These are phyloP conservation scores for Fusarium chlamydosporum DNA, from an alignment of 2,329 filamentous ascomycete genomes.

Conservation along the genomic window DNA sequence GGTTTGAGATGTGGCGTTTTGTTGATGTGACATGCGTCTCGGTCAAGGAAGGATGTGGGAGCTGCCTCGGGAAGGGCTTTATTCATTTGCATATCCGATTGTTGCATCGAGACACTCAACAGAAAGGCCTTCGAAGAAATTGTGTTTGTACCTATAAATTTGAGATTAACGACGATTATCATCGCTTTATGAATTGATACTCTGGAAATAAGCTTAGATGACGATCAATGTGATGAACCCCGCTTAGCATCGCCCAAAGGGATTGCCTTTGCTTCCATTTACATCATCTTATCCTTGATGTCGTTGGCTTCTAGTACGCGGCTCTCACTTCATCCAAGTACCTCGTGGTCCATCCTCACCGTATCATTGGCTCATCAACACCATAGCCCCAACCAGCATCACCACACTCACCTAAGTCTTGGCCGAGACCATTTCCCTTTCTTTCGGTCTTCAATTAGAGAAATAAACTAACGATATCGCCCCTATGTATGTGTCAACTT, in stretches of 20 bases:
- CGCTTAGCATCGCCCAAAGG: background rate
- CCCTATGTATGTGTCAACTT: constrained; percentile 13
- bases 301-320: constrained; percentile 10
- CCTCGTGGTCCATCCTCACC: constrained; percentile 42
- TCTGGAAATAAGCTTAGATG: too few relatives aligned
- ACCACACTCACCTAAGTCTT: constrained; percentile 16
- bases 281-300: background rate
- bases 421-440: background rate
- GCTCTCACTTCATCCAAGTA: constrained; percentile 12
- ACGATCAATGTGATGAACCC: background rate
- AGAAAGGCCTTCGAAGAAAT: too few relatives aligned
- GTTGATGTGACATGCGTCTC: constrained; percentile 10
- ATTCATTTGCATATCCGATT: background rate
- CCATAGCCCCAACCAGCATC: constrained; percentile 2
- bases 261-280: background rate
- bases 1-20: constrained; percentile 18
- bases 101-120: background rate
- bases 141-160: too few relatives aligned
- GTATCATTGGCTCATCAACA: constrained; percentile 40
- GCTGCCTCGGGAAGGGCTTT: background rate
- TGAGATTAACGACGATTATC: too few relatives aligned
- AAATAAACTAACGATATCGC: background rate
- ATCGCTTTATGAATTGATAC: background rate
- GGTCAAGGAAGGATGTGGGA: constrained; percentile 7
- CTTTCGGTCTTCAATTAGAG: constrained; percentile 12